phyloP scores from a whole-genome alignment of 495 filamentous ascomycete species.

The Aspergillus conjunctus region DNA sequence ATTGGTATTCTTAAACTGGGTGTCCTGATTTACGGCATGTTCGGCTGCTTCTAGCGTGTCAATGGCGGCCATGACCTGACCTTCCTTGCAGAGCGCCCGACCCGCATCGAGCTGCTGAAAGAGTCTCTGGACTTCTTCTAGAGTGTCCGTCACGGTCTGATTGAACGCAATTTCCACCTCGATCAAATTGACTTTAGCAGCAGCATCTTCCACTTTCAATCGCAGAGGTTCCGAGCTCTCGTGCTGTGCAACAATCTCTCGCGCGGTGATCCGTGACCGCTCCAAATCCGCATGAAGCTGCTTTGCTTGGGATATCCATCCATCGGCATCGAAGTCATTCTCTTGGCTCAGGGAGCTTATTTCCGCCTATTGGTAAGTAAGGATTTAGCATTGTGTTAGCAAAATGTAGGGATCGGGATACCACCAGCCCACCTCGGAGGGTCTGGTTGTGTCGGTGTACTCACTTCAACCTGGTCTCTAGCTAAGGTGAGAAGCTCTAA shows the following conservation, averaged over 20 bases:
- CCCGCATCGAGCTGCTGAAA: slow-evolving; percentile 45
- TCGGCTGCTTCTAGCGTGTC: slow-evolving; percentile 60
- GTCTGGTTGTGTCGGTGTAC: slow-evolving; percentile 11
- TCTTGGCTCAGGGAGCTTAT: slow-evolving; percentile 73
- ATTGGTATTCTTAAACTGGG: slow-evolving; percentile 42
- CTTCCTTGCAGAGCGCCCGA: slow-evolving; percentile 50
- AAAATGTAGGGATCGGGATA: background rate
- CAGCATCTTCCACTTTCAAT: slow-evolving; percentile 63
- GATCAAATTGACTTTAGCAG: slow-evolving; percentile 69
- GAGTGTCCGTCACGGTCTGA: slow-evolving; percentile 60
- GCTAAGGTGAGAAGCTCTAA: slow-evolving; percentile 66
- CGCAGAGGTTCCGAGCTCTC: slow-evolving; percentile 63
- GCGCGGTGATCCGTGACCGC: slow-evolving; percentile 68
- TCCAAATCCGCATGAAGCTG: slow-evolving; percentile 82
- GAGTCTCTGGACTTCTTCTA: slow-evolving; percentile 59
- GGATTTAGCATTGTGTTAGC: slow-evolving; percentile 11
- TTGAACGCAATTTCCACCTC: slow-evolving; percentile 78
- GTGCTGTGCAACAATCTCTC: slow-evolving; percentile 71
- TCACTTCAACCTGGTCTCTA: slow-evolving; percentile 69
- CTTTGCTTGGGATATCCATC: slow-evolving; percentile 82
- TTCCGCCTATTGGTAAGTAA: slow-evolving; percentile 53
- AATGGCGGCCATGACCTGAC: slow-evolving; percentile 54
- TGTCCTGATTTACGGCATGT: slow-evolving; percentile 39
- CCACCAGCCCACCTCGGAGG: background rate
- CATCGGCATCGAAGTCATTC: slow-evolving; percentile 73